Base-by-base conservation (phyloP, 495 filamentous ascomycete species). In the Penicillium coffeae region DNA sequence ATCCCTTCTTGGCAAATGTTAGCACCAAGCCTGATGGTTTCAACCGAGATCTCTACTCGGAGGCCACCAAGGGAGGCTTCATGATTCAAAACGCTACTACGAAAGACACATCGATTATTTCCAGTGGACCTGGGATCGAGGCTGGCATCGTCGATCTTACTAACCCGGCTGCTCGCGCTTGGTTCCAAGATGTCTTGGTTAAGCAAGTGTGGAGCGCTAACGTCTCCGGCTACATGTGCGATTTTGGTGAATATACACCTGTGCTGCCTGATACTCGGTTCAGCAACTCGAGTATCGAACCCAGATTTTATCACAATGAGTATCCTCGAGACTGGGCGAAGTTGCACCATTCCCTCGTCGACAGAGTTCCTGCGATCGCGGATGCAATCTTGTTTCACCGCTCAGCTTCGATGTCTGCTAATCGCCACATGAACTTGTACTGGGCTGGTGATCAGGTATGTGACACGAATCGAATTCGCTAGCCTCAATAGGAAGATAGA, bases 191-290 rank as follows among this genome's bases (percentile, higher is more conserved):
- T 9, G 51, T 62, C 9, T 27, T 62, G 2, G 36, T 54, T n/a
- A 47, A 56, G 0, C 48, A 62, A 21, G 59, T 62, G 4, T 56
- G 50, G 52, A 62, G 45, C 8, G 55, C 59, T 3, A 59, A 60
- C 21, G 46, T 62, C 30, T 62, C 58, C 0, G 58, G 58, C 7
- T 61, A 58, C 37, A 61, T 61, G 58, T 49, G 55, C 8, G 58
- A 58, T 18, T 58, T 62, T 32, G 58, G 58, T 33, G 58, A 62
- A 44, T 62, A 62, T 37, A 62, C 58, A 7, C 58, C 58, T 3
- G 45, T 55, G 2, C 38, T 22, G 13, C 7, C 45, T 0, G 55
- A 62, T 25, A 58, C 58, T 8, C 48, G 40, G n/a, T 58, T 62
- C 10, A 35, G 42, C 30, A 62, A 62, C 41, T 54, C 49, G 40